Evolutionary conservation across 257 asterid genomes (phyloP).

Genomic region (Solanum pinnatisectum): DNA sequence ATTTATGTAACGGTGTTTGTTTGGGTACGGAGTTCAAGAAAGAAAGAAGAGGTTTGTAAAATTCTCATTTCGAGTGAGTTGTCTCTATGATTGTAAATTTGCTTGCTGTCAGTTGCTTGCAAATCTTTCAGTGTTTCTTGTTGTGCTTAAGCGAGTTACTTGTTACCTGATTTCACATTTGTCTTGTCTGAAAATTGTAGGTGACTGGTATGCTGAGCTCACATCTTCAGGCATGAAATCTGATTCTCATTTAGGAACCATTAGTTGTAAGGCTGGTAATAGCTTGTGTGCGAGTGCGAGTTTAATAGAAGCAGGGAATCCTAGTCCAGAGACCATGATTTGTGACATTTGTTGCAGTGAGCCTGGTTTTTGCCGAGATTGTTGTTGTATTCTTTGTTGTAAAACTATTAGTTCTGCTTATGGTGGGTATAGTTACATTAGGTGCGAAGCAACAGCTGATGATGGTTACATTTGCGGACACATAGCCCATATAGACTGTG

Average conservation of each 20-base stretch:
- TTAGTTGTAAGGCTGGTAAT: slow-evolving; percentile 58
- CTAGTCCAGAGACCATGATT: slow-evolving; percentile 31
- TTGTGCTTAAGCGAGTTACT: background rate
- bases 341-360: slow-evolving; percentile 80
- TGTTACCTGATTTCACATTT: background rate
- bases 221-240: slow-evolving; percentile 7
- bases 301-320: slow-evolving; percentile 21
- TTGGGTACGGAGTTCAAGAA: background rate
- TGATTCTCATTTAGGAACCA: slow-evolving; percentile 11
- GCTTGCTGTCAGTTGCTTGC: background rate
- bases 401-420: slow-evolving; percentile 23
- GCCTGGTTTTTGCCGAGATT: slow-evolving; percentile 67
- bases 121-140: background rate
- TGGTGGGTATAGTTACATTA: slow-evolving; percentile 38
- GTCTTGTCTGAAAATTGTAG: background rate
- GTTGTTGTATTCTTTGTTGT: slow-evolving; percentile 81
- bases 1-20: background rate
- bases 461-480: slow-evolving; percentile 58
- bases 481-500: slow-evolving; percentile 67
- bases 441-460: slow-evolving; percentile 48
- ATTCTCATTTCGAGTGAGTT: background rate
- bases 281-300: slow-evolving; percentile 58
- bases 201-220: background rate
- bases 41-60: background rate
- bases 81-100: background rate